These are phyloP conservation scores for Fusarium circinatum DNA, from an alignment of 2,329 filamentous ascomycete genomes.

Conservation along the genomic window DNA sequence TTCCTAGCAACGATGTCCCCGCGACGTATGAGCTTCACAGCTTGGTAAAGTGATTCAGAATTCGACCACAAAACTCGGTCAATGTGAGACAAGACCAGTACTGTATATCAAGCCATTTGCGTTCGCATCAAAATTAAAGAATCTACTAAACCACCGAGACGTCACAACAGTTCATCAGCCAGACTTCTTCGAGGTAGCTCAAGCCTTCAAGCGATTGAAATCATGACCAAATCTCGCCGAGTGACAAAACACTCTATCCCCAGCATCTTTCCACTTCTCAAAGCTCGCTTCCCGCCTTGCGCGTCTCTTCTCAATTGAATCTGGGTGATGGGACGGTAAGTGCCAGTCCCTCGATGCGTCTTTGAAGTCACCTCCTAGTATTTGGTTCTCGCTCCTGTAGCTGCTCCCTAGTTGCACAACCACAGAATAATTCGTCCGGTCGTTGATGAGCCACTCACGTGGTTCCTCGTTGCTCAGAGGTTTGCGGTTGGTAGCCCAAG, in stretches of 20 bases:
- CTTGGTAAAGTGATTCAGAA: background rate
- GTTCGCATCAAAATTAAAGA: background rate
- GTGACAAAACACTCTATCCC: constrained; percentile 37
- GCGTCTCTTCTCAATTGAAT: constrained; percentile 17
- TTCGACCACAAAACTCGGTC: background rate
- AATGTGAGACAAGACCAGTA: background rate
- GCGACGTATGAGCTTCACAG: background rate
- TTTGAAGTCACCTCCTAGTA: background rate
- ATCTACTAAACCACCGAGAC: background rate
- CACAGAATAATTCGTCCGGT: constrained; percentile 18
- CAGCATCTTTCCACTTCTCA: constrained; percentile 39
- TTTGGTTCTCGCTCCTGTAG: constrained; percentile 8
- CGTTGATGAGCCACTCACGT: constrained; percentile 1
- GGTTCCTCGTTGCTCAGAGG: background rate
- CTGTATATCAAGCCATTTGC: background rate
- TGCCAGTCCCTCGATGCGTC: background rate
- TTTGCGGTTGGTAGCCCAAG: background rate
- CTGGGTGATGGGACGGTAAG: background rate
- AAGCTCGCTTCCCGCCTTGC: constrained; percentile 35
- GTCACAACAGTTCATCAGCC: background rate
- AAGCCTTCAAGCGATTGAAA: background rate
- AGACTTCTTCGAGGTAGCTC: background rate
- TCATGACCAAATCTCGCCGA: constrained; percentile 24
- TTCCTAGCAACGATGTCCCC: background rate
- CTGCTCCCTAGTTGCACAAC: constrained; percentile 23